Evolutionary conservation across 352 stramenopile species (phyloP).

Genomic region (Pythium aquatile): DNA sequence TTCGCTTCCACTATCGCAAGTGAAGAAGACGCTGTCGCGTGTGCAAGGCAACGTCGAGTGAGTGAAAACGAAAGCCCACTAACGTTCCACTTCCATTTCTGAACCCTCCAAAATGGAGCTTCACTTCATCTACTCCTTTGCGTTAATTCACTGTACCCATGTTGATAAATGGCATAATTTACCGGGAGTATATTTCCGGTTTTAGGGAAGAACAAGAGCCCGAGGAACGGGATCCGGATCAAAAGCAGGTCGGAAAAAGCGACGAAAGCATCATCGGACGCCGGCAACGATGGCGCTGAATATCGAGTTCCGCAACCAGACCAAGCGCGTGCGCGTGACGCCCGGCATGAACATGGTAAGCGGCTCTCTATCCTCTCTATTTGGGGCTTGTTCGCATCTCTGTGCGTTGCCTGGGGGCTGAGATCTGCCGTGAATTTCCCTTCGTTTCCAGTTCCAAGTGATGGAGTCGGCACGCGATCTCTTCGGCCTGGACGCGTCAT

Average conservation of each 20-base stretch:
- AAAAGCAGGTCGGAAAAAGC: neutral
- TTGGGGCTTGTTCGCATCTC: neutral
- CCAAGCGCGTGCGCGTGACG: slow-evolving; percentile 74
- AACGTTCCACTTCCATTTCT: neutral
- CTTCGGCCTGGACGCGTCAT: slow-evolving; percentile 45
- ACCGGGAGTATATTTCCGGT: neutral
- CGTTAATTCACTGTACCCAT: neutral
- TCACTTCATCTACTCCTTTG: neutral
- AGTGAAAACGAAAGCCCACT: no score
- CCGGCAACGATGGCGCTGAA: slow-evolving; percentile 60
- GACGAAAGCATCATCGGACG: slow-evolving; percentile 7
- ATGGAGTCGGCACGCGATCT: slow-evolving; percentile 54
- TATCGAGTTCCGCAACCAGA: slow-evolving; percentile 65
- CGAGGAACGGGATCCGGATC: neutral
- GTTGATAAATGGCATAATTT: neutral
- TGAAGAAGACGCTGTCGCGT: neutral
- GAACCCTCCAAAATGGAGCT: no score
- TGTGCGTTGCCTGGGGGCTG: neutral
- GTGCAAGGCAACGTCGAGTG: no score
- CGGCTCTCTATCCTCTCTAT: neutral
- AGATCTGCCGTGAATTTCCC: neutral
- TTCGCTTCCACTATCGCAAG: slow-evolving; percentile 85
- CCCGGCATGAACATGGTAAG: slow-evolving; percentile 75
- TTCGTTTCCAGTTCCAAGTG: slow-evolving; percentile 62
- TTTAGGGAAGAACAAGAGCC: neutral